Percentiles rank a stretch among this genome's conserved stretches.
These are phyloP conservation scores for Syzygium aromaticum DNA, from an alignment of 345 rosid genomes.

Conservation along the genomic window DNA sequence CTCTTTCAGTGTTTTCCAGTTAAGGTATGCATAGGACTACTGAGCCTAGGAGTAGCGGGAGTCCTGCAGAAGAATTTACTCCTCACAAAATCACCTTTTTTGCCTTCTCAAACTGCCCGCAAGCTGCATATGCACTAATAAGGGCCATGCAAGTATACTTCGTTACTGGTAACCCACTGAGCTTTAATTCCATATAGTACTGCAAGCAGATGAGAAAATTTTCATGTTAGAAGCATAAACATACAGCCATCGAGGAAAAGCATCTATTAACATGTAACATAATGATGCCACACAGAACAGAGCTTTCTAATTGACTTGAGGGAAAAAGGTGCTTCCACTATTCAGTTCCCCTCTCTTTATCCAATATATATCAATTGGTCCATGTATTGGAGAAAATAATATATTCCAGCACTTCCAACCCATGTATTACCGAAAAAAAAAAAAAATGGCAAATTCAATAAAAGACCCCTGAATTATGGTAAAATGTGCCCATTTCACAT, in stretches of 20 bases:
- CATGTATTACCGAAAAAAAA: neutral
- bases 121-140: slow-evolving; percentile 62
- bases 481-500: neutral
- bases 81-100: slow-evolving; percentile 43
- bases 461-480: neutral
- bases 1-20: neutral
- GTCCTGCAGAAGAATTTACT: neutral
- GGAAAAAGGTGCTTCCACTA: neutral
- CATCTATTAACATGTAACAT: neutral
- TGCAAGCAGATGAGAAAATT: slow-evolving; percentile 15
- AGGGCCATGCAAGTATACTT: slow-evolving; percentile 62
- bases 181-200: slow-evolving; percentile 47
- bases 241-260: neutral
- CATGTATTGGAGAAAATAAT: neutral
- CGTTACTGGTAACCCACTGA: slow-evolving; percentile 29
- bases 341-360: neutral
- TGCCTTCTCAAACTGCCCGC: slow-evolving; percentile 74
- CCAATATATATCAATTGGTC: neutral
- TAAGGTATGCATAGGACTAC: neutral
- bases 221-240: neutral
- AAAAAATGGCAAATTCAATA: neutral
- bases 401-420: neutral
- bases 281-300: neutral
- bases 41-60: neutral
- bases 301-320: neutral